Conservation (phyloP, 257 asterid genomes). For the Solanum peruvianum region DNA sequence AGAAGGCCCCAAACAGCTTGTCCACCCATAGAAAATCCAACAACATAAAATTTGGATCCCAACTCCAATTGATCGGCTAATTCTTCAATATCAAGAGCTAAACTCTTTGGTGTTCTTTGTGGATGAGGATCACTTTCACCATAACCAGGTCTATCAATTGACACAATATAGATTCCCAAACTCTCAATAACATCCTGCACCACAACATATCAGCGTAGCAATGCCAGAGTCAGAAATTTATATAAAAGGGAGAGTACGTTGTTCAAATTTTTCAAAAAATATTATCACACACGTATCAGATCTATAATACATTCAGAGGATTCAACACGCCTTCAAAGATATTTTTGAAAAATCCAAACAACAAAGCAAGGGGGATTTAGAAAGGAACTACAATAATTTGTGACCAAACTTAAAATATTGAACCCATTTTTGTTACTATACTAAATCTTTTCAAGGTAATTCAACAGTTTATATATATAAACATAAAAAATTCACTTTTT, state of each 20-base stretch:
- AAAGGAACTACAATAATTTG: not conserved
- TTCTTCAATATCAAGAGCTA: not conserved
- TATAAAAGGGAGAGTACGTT: not conserved
- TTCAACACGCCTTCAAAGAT: rapidly evolving
- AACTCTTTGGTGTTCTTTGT: not conserved
- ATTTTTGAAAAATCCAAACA: not conserved
- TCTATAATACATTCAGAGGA: not conserved
- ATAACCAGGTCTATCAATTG: not conserved
- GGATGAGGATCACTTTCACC: not conserved
- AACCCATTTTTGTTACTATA: not conserved
- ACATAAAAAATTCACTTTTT: not conserved
- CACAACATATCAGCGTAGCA: not conserved
- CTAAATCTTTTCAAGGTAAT: not conserved
- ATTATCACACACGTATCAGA: rapidly evolving
- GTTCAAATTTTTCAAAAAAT: not conserved
- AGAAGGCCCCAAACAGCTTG: not conserved
- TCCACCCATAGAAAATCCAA: not conserved
- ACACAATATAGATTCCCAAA: not conserved
- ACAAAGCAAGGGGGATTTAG: not conserved
- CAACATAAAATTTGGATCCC: not conserved
- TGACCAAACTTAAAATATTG: not conserved
- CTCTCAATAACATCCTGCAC: not conserved
- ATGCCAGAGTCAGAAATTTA: not conserved
- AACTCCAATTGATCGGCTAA: not conserved
- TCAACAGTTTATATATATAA: not conserved